Evolutionary conservation across 2,329 filamentous ascomycete genomes (phyloP).

Genomic region (Colletotrichum viniferum): DNA sequence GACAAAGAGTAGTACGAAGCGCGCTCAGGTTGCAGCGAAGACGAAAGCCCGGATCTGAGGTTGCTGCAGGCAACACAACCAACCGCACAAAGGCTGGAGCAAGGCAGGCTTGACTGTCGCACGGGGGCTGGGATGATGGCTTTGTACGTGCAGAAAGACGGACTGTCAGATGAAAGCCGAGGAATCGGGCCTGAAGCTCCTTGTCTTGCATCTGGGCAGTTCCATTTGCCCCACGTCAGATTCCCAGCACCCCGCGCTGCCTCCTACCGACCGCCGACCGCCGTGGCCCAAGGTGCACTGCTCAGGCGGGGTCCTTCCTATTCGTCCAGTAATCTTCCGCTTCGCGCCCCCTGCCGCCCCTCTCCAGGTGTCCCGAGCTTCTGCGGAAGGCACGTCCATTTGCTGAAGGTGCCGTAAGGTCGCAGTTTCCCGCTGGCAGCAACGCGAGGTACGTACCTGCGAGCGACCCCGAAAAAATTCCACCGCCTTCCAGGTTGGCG

Average conservation of each 20-base stretch:
- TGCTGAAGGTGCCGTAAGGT: not conserved
- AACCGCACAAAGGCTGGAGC: not conserved
- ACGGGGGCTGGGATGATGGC: constrained; percentile 10
- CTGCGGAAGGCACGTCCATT: not conserved
- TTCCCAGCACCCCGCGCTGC: constrained; percentile 17
- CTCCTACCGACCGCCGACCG: not conserved
- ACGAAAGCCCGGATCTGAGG: not conserved
- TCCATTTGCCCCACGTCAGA: constrained; percentile 17
- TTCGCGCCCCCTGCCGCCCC: not conserved
- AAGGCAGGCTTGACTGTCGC: not conserved
- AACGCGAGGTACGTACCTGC: constrained; percentile 8
- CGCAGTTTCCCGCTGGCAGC: not conserved
- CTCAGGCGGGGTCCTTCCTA: constrained; percentile 8
- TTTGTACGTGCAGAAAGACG: constrained; percentile 19
- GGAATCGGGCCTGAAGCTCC: constrained; percentile 20
- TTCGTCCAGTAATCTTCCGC: constrained; percentile 9
- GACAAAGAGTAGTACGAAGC: not conserved
- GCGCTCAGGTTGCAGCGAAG: not conserved
- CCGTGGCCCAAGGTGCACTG: not conserved
- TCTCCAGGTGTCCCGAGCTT: not conserved
- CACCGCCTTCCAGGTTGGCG: constrained; percentile 14
- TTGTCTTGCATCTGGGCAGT: constrained; percentile 20
- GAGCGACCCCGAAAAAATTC: constrained; percentile 12
- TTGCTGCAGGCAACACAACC: not conserved
- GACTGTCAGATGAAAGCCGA: constrained; percentile 21